Conservation (phyloP, 2,329 filamentous ascomycete species). For the Arthrinium phaeospermum region DNA sequence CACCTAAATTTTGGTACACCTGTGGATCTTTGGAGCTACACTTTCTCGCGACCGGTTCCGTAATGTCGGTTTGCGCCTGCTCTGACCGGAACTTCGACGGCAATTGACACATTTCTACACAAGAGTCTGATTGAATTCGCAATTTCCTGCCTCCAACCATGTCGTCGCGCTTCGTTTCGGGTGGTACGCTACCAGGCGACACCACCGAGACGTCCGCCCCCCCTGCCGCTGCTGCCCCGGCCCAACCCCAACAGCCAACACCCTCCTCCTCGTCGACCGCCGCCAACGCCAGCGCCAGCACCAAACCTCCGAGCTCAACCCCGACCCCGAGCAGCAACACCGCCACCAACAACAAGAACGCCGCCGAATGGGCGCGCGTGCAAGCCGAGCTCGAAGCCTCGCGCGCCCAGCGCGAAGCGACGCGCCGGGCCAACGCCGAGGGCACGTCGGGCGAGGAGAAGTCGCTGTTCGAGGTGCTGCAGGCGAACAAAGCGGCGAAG, state of each 20-base stretch:
- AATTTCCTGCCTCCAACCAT: slow-evolving; percentile 38
- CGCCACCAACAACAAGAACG: slow-evolving; percentile 14
- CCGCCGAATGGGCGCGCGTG: slow-evolving; percentile 62
- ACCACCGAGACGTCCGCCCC: slow-evolving; percentile 23
- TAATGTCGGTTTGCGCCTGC: background rate
- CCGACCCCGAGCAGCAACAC: slow-evolving; percentile 16
- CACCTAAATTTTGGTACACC: background rate
- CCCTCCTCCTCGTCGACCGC: slow-evolving; percentile 28
- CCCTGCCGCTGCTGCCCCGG: slow-evolving; percentile 21
- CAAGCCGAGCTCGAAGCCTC: slow-evolving; percentile 69
- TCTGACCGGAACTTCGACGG: background rate
- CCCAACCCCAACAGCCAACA: background rate
- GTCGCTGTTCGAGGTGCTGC: slow-evolving; percentile 75
- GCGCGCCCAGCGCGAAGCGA: slow-evolving; percentile 57
- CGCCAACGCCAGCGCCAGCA: background rate
- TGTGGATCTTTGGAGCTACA: background rate
- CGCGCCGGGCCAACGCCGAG: slow-evolving; percentile 45
- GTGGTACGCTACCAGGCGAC: slow-evolving; percentile 54
- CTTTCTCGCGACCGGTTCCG: background rate
- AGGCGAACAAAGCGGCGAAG: slow-evolving; percentile 87
- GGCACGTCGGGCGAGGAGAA: slow-evolving; percentile 53
- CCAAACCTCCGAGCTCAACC: slow-evolving; percentile 24
- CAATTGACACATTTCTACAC: background rate
- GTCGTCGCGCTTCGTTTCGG: slow-evolving; percentile 62
- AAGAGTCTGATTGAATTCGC: no score